Percentiles rank a stretch among this genome's conserved stretches.
Evolutionary conservation across 257 asterid species (phyloP).

Genomic region (Lycium ferocissimum): DNA sequence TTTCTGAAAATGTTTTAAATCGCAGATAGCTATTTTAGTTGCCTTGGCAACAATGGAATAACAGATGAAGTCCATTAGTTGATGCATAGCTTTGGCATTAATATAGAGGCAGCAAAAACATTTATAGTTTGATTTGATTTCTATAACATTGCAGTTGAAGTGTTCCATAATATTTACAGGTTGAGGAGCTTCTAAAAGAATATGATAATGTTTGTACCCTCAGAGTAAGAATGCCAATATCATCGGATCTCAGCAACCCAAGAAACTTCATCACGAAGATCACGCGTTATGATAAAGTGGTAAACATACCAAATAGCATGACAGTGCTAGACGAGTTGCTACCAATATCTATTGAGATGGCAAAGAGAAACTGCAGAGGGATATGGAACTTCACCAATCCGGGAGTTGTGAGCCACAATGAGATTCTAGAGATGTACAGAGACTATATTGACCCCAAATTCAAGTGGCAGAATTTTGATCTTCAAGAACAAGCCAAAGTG

Average conservation of each 20-base stretch:
- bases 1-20: neutral
- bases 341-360: slow-evolving; percentile 33
- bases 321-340: slow-evolving; percentile 33
- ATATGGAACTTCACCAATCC: slow-evolving; percentile 38
- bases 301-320: slow-evolving; percentile 41
- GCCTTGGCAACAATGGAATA: neutral
- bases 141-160: neutral
- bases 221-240: slow-evolving; percentile 49
- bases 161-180: slow-evolving; percentile 24
- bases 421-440: slow-evolving; percentile 33
- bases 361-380: slow-evolving; percentile 33
- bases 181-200: slow-evolving; percentile 45
- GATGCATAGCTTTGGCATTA: neutral
- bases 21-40: neutral
- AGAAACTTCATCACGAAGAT: slow-evolving; percentile 48
- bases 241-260: slow-evolving; percentile 44
- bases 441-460: slow-evolving; percentile 30
- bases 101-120: neutral
- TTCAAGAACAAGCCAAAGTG: slow-evolving; percentile 42
- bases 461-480: slow-evolving; percentile 34
- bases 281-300: slow-evolving; percentile 42
- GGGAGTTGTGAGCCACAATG: slow-evolving; percentile 26
- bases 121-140: neutral
- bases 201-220: slow-evolving; percentile 49
- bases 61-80: neutral